phyloP scores from a whole-genome alignment of 2,329 filamentous ascomycete genomes.

The Claviceps sp. region DNA sequence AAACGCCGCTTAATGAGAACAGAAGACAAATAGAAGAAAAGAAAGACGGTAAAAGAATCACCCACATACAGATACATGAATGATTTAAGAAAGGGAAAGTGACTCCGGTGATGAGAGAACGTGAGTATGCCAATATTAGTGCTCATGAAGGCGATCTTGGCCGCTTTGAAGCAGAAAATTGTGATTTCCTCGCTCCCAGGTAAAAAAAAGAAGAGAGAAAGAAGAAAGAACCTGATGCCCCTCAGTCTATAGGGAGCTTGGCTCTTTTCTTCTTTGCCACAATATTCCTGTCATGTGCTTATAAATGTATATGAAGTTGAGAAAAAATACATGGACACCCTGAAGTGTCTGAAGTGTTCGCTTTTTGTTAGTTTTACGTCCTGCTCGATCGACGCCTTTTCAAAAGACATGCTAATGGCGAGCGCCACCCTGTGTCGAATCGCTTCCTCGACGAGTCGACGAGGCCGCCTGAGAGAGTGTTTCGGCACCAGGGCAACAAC shows the following conservation, averaged over 20 bases:
- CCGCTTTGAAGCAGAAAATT: not conserved
- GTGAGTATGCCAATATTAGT: not conserved
- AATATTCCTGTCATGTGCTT: too few relatives aligned
- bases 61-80: too few relatives aligned
- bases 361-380: too few relatives aligned
- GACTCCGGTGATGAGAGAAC: not conserved
- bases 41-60: not conserved
- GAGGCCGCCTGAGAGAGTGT: conserved; percentile 18
- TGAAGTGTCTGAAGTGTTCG: too few relatives aligned
- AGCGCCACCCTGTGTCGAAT: conserved; percentile 16
- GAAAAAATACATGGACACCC: too few relatives aligned
- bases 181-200: too few relatives aligned
- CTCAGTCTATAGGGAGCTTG: too few relatives aligned
- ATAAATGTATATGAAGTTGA: too few relatives aligned
- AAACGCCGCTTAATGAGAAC: not conserved
- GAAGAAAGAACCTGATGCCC: not conserved
- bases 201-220: not conserved
- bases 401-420: not conserved
- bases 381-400: too few relatives aligned
- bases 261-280: too few relatives aligned
- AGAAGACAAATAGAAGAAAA: not conserved
- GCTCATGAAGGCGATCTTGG: not conserved
- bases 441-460: conserved; percentile 22
- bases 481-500: conserved; percentile 19
- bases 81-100: too few relatives aligned